Evolutionary conservation across 768 basidiomycete genomes (phyloP).

Genomic region (Tricholoma flavovirens): DNA sequence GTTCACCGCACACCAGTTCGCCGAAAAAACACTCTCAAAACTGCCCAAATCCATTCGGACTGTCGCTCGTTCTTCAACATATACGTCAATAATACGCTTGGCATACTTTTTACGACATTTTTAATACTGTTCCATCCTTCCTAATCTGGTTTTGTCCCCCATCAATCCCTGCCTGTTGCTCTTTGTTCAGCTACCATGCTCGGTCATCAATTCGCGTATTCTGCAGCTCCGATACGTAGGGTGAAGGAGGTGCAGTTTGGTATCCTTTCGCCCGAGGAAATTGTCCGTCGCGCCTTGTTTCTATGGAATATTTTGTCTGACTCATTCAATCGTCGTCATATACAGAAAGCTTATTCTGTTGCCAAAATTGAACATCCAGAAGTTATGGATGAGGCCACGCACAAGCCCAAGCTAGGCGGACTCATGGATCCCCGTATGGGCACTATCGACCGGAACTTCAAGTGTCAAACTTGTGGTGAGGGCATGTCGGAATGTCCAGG

Average conservation of each 20-base stretch:
- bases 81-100: slow-evolving; percentile 24
- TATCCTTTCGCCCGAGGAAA: slow-evolving; percentile 98
- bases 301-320: slow-evolving; percentile 3
- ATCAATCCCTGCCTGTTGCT: slow-evolving; percentile 9
- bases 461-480: slow-evolving; percentile 99
- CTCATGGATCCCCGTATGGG: slow-evolving; percentile 99
- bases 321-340: slow-evolving; percentile 14
- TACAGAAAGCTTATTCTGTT: slow-evolving; percentile 96
- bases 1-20: slow-evolving; percentile 22
- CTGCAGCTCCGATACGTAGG: slow-evolving; percentile 90
- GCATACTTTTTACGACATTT: slow-evolving; percentile 24
- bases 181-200: slow-evolving; percentile 49
- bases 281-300: slow-evolving; percentile 51
- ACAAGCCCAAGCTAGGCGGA: slow-evolving; percentile 87
- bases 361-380: slow-evolving; percentile 98
- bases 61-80: slow-evolving; percentile 14
- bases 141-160: slow-evolving; percentile 11
- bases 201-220: slow-evolving; percentile 87
- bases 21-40: slow-evolving; percentile 28
- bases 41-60: slow-evolving; percentile 22
- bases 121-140: slow-evolving; percentile 8
- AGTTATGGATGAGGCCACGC: slow-evolving; percentile 93
- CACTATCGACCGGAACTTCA: slow-evolving; percentile 95
- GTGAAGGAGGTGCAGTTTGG: slow-evolving; percentile 99
- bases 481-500: slow-evolving; percentile 99